Evolutionary conservation across 202 grass and related monocot genomes (phyloP), one percentile per base, ranked within the genome.

Genomic region (Carex arenaria): DNA sequence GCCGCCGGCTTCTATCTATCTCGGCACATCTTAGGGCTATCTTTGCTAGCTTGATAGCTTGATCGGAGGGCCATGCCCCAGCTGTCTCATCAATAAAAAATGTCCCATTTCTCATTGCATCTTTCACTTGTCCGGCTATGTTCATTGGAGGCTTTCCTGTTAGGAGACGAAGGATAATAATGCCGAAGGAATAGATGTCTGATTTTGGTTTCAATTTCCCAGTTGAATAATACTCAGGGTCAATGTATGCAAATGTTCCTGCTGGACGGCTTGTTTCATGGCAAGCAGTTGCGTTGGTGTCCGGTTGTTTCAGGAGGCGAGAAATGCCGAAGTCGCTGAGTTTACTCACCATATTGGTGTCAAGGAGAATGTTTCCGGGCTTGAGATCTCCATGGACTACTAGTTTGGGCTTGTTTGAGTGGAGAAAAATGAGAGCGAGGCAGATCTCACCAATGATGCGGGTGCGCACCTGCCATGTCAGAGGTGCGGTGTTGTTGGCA

Each of bases 31-130:
- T 84, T 42, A 87, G 19, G 49, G 79, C 86, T 20, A 87, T 10
- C 20, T 84, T 72, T 57, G 81, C 86, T 18, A 87, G 17, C 61
- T 84, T 23, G 31, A 69, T 72, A 20, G 86, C 81, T 52, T 97
- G 86, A 59, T 84, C 64, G 87, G 86, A 91, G 43, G 91, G 94
- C 94, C 94, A 97, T 17, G 85, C 80, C 18, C 91, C 89, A 68
- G 94, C 89, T 5, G 82, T 87, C 54, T 53, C 64, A 77, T 92
- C 91, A 75, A 94, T 67, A 17, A 90, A 80, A 60, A 90, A 40
- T 14, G 75, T 82, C 49, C 83, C 71, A 28, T 90, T 87, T 49
- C 90, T 87, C 61, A 97, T 85, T 38, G 89, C 89, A n/a, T 89
- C 84, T 81, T 92, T 78, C 79, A 94, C 89, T 36, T 45, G 79